Evolutionary conservation across 345 rosid species (phyloP).

Genomic region (Arabis alpina): DNA sequence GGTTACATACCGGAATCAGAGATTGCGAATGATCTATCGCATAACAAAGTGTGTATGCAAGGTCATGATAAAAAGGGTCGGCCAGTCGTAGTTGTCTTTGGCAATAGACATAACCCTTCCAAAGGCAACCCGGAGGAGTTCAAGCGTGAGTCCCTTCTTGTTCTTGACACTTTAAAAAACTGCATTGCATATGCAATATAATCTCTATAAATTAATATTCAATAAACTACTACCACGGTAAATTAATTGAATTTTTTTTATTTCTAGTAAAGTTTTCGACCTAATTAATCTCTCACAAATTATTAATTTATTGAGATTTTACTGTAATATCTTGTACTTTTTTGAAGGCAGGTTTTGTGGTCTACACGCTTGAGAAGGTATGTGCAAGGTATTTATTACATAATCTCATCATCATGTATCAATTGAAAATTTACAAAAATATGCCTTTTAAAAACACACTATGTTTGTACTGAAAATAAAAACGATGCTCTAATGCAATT

Average conservation of each 20-base stretch:
- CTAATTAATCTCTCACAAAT: too few species aligned
- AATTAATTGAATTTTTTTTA: too few species aligned
- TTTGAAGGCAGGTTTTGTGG: slow-evolving; percentile 51
- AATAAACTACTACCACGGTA: too few species aligned
- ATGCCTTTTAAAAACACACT: too few species aligned
- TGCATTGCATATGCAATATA: too few species aligned
- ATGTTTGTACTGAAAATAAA: too few species aligned
- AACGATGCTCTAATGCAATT: neutral
- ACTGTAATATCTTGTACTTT: neutral
- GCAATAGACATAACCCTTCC: slow-evolving; percentile 66
- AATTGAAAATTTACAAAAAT: too few species aligned
- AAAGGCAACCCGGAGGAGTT: slow-evolving; percentile 72
- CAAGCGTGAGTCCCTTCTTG: slow-evolving; percentile 50
- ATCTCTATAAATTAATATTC: too few species aligned
- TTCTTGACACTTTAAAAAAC: too few species aligned
- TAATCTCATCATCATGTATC: too few species aligned
- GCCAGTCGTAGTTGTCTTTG: slow-evolving; percentile 62
- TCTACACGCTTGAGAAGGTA: slow-evolving; percentile 68
- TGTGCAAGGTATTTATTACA: slow-evolving; percentile 51
- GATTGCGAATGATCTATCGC: slow-evolving; percentile 62
- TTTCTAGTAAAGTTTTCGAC: too few species aligned
- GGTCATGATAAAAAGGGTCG: slow-evolving; percentile 76
- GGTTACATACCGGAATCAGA: slow-evolving; percentile 61
- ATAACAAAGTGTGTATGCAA: slow-evolving; percentile 73
- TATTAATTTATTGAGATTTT: too few species aligned